These are phyloP conservation scores for Berberis vulgaris DNA, from an alignment of 164 flowering plant genomes.

Conservation along the genomic window DNA sequence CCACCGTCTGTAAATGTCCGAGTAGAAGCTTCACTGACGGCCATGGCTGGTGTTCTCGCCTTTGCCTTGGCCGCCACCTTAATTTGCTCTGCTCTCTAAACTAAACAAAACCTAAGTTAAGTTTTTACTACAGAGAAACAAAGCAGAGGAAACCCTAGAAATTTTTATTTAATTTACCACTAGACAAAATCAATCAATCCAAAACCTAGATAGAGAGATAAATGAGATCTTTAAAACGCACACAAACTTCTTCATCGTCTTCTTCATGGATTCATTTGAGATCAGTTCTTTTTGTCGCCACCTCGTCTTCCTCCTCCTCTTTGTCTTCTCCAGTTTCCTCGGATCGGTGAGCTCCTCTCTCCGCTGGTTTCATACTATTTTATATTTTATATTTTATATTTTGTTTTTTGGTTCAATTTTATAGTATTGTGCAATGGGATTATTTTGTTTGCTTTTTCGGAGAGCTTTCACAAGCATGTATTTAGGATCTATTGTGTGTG, in stretches of 20 bases:
- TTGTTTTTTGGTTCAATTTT: neutral
- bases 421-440: too few species aligned
- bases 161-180: neutral
- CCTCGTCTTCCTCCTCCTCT: slow-evolving; percentile 34
- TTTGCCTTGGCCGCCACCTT: slow-evolving; percentile 53
- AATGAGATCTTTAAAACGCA: slow-evolving; percentile 78
- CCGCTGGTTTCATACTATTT: neutral
- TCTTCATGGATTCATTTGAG: slow-evolving; percentile 81
- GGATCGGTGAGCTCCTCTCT: slow-evolving; percentile 60
- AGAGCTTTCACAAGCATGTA: too few species aligned
- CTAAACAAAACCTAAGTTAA: too few species aligned
- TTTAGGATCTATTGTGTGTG: too few species aligned
- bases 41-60: slow-evolving; percentile 39
- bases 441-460: too few species aligned
- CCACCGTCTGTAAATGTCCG: slow-evolving; percentile 11
- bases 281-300: slow-evolving; percentile 72
- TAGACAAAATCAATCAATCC: neutral
- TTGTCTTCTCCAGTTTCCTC: slow-evolving; percentile 30
- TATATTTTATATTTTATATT: neutral
- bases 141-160: neutral
- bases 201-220: slow-evolving; percentile 9
- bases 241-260: slow-evolving; percentile 48
- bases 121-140: too few species aligned
- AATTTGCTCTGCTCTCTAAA: neutral
- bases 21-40: slow-evolving; percentile 48